A percentile compares a stretch with the other conserved stretches of the same genome.
Evolutionary conservation across 495 filamentous ascomycete genomes (phyloP).

Genomic region (Aspergillus heteromorphus): DNA sequence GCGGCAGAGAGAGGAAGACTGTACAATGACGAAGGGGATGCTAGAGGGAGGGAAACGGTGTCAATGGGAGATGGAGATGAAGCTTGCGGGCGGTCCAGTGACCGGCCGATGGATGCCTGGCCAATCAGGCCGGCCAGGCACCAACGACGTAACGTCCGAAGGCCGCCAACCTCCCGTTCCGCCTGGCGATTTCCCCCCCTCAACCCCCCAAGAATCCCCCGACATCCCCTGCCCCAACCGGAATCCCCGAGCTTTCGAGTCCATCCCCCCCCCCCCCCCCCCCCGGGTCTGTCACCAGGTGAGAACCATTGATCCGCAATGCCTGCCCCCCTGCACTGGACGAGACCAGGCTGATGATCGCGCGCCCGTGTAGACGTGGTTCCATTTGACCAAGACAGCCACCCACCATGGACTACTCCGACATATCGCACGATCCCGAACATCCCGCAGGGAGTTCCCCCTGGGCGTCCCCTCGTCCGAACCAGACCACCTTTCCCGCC

Average conservation of each 20-base stretch:
- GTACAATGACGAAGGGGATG: not conserved
- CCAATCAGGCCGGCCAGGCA: slow-evolving; percentile 19
- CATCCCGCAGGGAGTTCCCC: slow-evolving; percentile 65
- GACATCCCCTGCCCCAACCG: not conserved
- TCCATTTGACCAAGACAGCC: slow-evolving; percentile 5
- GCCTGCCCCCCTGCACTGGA: not conserved
- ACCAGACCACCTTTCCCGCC: slow-evolving; percentile 49
- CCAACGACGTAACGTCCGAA: slow-evolving; percentile 22
- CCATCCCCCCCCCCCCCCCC: not conserved
- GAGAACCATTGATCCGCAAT: not conserved
- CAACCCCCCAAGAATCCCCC: not conserved
- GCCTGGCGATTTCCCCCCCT: slow-evolving; percentile 4
- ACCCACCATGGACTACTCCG: slow-evolving; percentile 73
- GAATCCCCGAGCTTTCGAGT: slow-evolving; percentile 3
- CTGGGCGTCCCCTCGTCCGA: slow-evolving; percentile 72
- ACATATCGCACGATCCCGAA: slow-evolving; percentile 68
- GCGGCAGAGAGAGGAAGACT: not conserved
- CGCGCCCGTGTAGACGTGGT: slow-evolving; percentile 17
- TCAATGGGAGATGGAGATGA: no score
- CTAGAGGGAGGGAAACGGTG: not conserved
- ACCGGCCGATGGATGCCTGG: slow-evolving; percentile 13
- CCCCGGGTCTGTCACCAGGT: slow-evolving; percentile 3
- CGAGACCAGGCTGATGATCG: slow-evolving; percentile 5
- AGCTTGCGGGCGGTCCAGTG: slow-evolving; percentile 1
- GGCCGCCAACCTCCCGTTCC: slow-evolving; percentile 1